phyloP scores from a whole-genome alignment of 78 protist species.

The Dictyostelium purpureum region DNA sequence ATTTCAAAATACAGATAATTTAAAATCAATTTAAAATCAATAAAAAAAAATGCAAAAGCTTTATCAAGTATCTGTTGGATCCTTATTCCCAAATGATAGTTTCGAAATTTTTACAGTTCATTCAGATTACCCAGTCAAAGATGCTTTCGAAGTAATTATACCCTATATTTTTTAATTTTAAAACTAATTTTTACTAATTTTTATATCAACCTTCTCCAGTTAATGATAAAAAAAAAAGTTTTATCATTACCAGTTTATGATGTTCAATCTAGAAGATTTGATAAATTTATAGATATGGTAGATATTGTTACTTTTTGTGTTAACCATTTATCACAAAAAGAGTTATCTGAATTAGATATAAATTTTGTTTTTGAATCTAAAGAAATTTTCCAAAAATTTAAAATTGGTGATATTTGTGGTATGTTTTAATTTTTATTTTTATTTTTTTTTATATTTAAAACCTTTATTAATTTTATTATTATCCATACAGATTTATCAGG shows the following conservation, averaged over 20 bases:
- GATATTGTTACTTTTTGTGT: slow-evolving; percentile 41
- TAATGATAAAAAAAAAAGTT: slow-evolving; percentile 46
- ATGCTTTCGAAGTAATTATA: slow-evolving; percentile 21
- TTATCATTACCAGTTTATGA: slow-evolving; percentile 61
- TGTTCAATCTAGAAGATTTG: not conserved
- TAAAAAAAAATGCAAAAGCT: not conserved
- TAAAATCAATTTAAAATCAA: not conserved
- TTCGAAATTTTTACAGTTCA: slow-evolving; percentile 1
- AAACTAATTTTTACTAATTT: not conserved
- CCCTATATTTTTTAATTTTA: not conserved
- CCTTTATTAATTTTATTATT: not conserved
- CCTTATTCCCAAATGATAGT: not conserved
- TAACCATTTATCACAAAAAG: slow-evolving; percentile 24
- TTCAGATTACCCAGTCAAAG: not conserved
- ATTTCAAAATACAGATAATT: not conserved
- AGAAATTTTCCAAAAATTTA: slow-evolving; percentile 39
- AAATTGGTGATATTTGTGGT: slow-evolving; percentile 67
- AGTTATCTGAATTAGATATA: slow-evolving; percentile 20
- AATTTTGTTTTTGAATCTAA: slow-evolving; percentile 9
- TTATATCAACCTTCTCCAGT: not conserved
- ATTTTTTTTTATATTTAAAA: not conserved
- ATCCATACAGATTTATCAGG: slow-evolving; percentile 10
- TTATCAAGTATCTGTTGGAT: not conserved
- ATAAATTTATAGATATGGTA: slow-evolving; percentile 46
- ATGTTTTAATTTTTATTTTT: not conserved